Evolutionary conservation across 176 grass and related monocot genomes (phyloP), one percentile per base, ranked within the genome.

Genomic region (Oryza australiensis): DNA sequence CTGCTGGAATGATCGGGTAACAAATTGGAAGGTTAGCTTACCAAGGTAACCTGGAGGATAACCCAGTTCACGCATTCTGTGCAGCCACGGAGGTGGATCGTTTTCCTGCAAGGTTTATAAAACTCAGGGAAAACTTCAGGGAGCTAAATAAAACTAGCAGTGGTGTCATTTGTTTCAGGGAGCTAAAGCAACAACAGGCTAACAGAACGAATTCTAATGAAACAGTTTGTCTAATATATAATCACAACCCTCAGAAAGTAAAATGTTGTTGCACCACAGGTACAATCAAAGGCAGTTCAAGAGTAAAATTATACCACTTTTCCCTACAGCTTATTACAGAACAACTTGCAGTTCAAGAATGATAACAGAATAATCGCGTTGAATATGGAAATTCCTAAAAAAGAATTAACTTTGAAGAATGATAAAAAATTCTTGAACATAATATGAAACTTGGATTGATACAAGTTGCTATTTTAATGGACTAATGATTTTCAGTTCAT

Each of bases 41-140:
- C 96, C 93, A 65, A 99, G 66, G 80, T 99, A 95, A 89, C 93
- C 92, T 71, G 96, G 96, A 85, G 96, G 96, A 80, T 99, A 99
- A 62, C 96, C 96, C 70, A 99, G 75, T 72, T 99, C 91, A 24
- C 91, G 93, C 96, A 99, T 99, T 82, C 96, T 86, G 64, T 90
- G 79, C 53, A 95, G 86, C 96, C 96, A 99, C 32, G 96, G 96
- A 49, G 96, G 96, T 22, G 96, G 93, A 24, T 99, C 96, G 77
- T 88, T 82, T 90, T 95, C 96, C 96, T 99, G 84, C 68, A 83
- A 65, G 81, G 55, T 74, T 41, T 62, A 62, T 32, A 12, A 37
- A 30, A 81, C 23, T n/a, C 68, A 86, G 12, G 26, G 26, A 79
- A n/a, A 82, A 60, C 14, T 46, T 78, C 5, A 32, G 20, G 5